These are phyloP conservation scores for Dactylella cylindrospora DNA, from an alignment of 2,329 filamentous ascomycete species.

Conservation along the genomic window DNA sequence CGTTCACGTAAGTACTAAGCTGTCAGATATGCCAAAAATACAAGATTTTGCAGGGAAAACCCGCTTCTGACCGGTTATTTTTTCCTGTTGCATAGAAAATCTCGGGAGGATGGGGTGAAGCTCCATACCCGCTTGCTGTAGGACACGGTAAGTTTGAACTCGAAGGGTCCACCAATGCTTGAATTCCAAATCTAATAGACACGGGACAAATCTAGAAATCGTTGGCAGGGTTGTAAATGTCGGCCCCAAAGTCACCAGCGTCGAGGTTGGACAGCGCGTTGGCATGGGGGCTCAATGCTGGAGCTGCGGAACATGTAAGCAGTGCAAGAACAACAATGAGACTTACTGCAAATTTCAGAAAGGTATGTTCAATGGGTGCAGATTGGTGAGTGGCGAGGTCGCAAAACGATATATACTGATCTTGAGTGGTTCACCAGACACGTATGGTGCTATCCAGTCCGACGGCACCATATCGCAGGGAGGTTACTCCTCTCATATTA, in stretches of 20 bases:
- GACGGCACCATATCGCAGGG: constrained; percentile 62
- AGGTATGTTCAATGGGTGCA: constrained; percentile 58
- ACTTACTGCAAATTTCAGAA: constrained; percentile 61
- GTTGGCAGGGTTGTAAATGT: constrained; percentile 69
- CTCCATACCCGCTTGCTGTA: constrained; percentile 64
- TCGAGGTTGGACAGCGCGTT: constrained; percentile 65
- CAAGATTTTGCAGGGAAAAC: neutral
- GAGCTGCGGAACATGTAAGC: constrained; percentile 65
- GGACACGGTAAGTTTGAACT: constrained; percentile 61
- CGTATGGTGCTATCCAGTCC: constrained; percentile 57
- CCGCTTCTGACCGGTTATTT: constrained; percentile 8
- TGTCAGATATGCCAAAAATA: neutral
- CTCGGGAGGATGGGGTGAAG: constrained; percentile 64
- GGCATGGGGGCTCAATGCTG: constrained; percentile 70
- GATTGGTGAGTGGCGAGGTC: constrained; percentile 65
- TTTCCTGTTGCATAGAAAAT: constrained; percentile 50
- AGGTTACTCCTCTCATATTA: constrained; percentile 68
- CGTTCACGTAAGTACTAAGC: constrained; percentile 56
- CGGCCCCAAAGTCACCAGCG: constrained; percentile 64
- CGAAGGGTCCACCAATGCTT: constrained; percentile 14
- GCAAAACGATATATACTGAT: constrained; percentile 57
- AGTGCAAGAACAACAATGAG: constrained; percentile 68
- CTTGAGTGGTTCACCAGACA: constrained; percentile 57
- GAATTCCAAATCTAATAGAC: constrained; percentile 31
- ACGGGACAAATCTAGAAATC: constrained; percentile 59